Percentiles rank a stretch among this genome's conserved stretches.
phyloP scores from a whole-genome alignment of 257 asterid species.

The Gentiana macrophylla region DNA sequence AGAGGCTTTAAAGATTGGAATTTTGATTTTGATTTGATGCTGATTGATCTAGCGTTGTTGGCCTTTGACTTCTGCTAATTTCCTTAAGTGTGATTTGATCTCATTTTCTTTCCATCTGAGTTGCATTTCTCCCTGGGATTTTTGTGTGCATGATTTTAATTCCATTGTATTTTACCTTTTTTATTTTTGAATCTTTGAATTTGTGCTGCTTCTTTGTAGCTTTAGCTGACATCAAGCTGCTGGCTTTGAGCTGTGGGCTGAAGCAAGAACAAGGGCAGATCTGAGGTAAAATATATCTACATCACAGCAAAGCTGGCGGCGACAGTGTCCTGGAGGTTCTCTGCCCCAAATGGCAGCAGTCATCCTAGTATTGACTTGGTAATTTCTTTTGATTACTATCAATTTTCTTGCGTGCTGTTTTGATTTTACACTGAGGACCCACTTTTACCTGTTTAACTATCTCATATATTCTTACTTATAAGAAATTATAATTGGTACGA shows the following conservation, averaged over 20 bases:
- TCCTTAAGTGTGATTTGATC: constrained; percentile 13
- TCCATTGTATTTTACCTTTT: neutral
- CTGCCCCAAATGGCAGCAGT: constrained; percentile 65
- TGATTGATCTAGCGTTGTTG: constrained; percentile 11
- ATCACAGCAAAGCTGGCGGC: constrained; percentile 71
- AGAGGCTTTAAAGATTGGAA: constrained; percentile 4
- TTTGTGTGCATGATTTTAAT: neutral
- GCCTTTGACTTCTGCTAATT: constrained; percentile 6
- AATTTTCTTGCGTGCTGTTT: neutral
- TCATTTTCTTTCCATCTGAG: neutral
- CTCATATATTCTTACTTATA: neutral
- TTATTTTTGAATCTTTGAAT: neutral
- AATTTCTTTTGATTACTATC: constrained; percentile 5
- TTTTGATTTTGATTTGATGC: constrained; percentile 5
- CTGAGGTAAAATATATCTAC: constrained; percentile 37
- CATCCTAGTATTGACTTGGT: constrained; percentile 63
- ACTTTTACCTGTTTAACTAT: neutral
- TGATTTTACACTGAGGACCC: neutral
- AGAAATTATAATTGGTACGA: neutral
- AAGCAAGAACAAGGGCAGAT: constrained; percentile 27
- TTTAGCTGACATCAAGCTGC: constrained; percentile 24
- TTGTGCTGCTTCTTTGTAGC: neutral
- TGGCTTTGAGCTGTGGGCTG: constrained; percentile 27
- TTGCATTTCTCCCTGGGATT: neutral
- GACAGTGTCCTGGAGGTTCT: constrained; percentile 60